Evolutionary conservation across 2,329 filamentous ascomycete genomes (phyloP).

Genomic region (Hysterium pulicare): DNA sequence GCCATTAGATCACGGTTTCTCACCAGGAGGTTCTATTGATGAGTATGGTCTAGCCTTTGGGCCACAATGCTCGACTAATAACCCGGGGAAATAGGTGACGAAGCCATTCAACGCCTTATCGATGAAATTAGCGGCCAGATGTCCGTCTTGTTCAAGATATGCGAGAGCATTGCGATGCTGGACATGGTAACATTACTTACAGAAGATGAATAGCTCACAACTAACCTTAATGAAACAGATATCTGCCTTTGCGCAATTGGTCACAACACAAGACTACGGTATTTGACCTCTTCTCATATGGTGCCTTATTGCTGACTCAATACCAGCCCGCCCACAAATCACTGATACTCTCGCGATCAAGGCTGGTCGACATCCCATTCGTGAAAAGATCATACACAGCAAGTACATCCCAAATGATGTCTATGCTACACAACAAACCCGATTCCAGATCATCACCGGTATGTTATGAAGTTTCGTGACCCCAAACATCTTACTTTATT

Average conservation of each 20-base stretch:
- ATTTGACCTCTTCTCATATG: conserved; percentile 8
- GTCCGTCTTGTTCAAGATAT: conserved; percentile 74
- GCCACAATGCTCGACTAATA: no score
- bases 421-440: conserved; percentile 73
- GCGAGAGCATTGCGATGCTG: conserved; percentile 79
- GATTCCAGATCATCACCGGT: conserved; percentile 87
- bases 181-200: conserved; percentile 63
- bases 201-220: background rate
- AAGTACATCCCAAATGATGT: conserved; percentile 87
- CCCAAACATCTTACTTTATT: background rate
- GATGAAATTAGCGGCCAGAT: conserved; percentile 68
- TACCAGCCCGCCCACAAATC: conserved; percentile 62
- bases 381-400: conserved; percentile 66
- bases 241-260: conserved; percentile 54
- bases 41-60: conserved; percentile 45
- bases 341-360: conserved; percentile 68
- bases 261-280: conserved; percentile 62
- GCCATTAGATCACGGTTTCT: conserved; percentile 63
- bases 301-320: conserved; percentile 6
- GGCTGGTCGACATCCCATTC: conserved; percentile 72
- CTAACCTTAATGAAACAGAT: conserved; percentile 16
- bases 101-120: conserved; percentile 68
- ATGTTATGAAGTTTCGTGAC: background rate
- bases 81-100: conserved; percentile 61
- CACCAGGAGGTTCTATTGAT: conserved; percentile 80